Evolutionary conservation across 2,329 filamentous ascomycete species (phyloP), one percentile per base, ranked within the genome.

Genomic region (Pestalotiopsis fici): DNA sequence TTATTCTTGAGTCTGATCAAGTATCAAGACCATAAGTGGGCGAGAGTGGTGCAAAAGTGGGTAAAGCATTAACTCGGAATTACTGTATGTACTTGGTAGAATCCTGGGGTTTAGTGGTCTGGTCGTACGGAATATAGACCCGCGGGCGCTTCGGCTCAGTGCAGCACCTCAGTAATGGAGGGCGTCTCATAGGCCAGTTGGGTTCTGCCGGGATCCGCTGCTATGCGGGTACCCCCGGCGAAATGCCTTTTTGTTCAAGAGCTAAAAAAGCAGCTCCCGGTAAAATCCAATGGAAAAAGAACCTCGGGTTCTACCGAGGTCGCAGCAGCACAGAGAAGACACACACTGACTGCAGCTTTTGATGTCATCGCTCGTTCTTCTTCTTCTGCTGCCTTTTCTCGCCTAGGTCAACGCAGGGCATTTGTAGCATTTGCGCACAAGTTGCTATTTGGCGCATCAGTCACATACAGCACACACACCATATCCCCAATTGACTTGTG

Each of bases 231-330:
- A 50, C 43, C 43, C 43, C 18, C 43, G 13, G 43, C 43, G 43
- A 21, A 50, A 47, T 47, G n/a, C 43, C 15, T 47, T 47, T 47
- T 47, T 21, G 13, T 18, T 47, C 18, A n/a, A 50, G 43, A 50
- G 43, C 43, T 50, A 50, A 50, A 50, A n/a, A 50, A n/a, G 15
- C 43, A n/a, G 43, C 43, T 35, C 31, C 43, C 43, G 43, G 43
- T 50, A 50, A 50, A 50, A 50, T 50, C 43, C 43, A 50, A 50
- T 31, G 55, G 55, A 35, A 39, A 60, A 60, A 60, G 57, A 31
- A 37, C 57, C 57, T 60, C 57, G 57, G 57, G 57, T 23, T 39
- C 31, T 60, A 35, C 57, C 57, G 57, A 60, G 57, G 57, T 60
- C 57, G 57, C 57, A 60, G 18, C 21, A 57, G 23, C 27, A 50